Evolutionary conservation across 2,329 filamentous ascomycete species (phyloP).

Genomic region (Hansfordia pulvinata): DNA sequence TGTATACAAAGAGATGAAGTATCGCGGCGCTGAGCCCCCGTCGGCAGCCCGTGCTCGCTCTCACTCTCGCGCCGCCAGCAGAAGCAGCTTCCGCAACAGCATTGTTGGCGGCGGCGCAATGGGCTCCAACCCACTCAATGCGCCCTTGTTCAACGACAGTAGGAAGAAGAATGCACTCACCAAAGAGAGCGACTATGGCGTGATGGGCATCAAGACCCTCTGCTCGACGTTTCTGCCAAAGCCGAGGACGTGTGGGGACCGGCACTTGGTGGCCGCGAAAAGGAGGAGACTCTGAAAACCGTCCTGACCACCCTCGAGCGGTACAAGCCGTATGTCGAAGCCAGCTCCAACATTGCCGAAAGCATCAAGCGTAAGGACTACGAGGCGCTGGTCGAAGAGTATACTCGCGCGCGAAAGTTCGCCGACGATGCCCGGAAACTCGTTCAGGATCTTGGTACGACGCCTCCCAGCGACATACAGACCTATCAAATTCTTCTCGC

Average conservation of each 20-base stretch:
- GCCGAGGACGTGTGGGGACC: slow-evolving; percentile 97
- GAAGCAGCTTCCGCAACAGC: slow-evolving; percentile 48
- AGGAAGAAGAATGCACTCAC: slow-evolving; percentile 78
- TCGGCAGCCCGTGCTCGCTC: slow-evolving; percentile 23
- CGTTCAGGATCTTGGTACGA: slow-evolving; percentile 38
- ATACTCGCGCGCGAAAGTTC: slow-evolving; percentile 68
- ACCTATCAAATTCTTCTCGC: slow-evolving; percentile 79
- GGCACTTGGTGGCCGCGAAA: slow-evolving; percentile 78
- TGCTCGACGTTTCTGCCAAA: slow-evolving; percentile 83
- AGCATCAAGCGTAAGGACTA: slow-evolving; percentile 87
- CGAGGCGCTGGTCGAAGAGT: slow-evolving; percentile 76
- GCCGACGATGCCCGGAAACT: slow-evolving; percentile 65
- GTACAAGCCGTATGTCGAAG: slow-evolving; percentile 70
- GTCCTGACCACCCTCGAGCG: slow-evolving; percentile 65
- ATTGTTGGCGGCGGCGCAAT: slow-evolving; percentile 21
- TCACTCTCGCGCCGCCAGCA: slow-evolving; percentile 56
- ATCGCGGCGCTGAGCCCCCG: slow-evolving; percentile 40
- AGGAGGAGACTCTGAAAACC: slow-evolving; percentile 74
- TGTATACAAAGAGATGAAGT: slow-evolving; percentile 97
- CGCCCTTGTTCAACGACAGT: slow-evolving; percentile 32
- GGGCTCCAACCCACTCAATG: slow-evolving; percentile 22
- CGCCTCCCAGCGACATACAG: slow-evolving; percentile 59
- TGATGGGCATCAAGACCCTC: slow-evolving; percentile 72
- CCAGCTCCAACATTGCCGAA: slow-evolving; percentile 64
- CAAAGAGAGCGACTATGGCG: slow-evolving; percentile 87